Percentiles rank a stretch among this genome's conserved stretches.
Evolutionary conservation across 1,139 yeast species (phyloP).

Genomic region (Kurtzmaniella natalensis): DNA sequence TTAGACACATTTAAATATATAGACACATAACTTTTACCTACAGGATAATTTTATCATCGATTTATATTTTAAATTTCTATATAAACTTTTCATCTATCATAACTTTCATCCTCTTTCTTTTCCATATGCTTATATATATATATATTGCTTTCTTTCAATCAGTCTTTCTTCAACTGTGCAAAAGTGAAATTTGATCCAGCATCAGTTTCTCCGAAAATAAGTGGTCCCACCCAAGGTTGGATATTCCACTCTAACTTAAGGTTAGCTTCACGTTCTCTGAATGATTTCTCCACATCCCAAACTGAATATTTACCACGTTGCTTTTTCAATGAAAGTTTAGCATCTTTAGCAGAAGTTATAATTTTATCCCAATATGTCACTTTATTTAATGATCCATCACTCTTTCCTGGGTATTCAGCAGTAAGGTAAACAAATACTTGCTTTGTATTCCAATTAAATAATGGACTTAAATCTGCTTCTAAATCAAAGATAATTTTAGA

Average conservation of each 20-base stretch:
- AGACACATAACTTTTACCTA: no score
- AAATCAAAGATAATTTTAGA: constrained; percentile 69
- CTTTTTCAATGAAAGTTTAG: constrained; percentile 48
- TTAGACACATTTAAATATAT: no score
- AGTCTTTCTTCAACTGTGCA: no score
- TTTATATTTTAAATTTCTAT: no score
- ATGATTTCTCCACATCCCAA: constrained; percentile 76
- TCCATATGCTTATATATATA: no score
- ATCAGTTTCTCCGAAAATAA: constrained; percentile 61
- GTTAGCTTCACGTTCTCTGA: constrained; percentile 64
- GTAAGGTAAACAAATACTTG: constrained; percentile 88
- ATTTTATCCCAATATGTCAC: constrained; percentile 93
- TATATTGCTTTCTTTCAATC: no score
- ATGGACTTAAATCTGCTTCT: constrained; percentile 56
- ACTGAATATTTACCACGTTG: constrained; percentile 75
- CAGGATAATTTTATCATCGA: no score
- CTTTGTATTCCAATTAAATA: constrained; percentile 96
- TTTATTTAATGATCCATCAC: constrained; percentile 48
- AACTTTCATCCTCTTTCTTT: no score
- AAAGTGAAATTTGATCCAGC: constrained; percentile 23
- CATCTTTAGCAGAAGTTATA: constrained; percentile 54
- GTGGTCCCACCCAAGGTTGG: constrained; percentile 86
- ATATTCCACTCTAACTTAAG: constrained; percentile 83
- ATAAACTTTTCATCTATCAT: no score
- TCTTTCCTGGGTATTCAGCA: constrained; percentile 77